Conservation (phyloP, 305 asterid species). For the Rubia occidens region DNA sequence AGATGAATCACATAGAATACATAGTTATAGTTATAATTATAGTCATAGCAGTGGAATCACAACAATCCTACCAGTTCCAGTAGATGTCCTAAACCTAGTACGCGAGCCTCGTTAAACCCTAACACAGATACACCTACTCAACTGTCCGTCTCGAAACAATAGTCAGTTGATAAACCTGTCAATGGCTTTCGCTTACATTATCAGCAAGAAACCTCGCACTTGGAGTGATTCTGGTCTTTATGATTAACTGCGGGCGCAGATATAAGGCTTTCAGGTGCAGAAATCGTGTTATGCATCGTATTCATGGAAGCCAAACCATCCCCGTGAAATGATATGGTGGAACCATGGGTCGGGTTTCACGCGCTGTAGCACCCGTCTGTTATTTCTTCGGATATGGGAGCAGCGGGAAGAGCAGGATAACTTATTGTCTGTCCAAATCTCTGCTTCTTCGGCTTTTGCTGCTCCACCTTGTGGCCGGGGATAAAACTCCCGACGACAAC, state of each 20-base stretch:
- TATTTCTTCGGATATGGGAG: slow-evolving; percentile 39
- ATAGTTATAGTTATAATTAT: background rate
- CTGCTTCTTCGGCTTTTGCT: slow-evolving; percentile 59
- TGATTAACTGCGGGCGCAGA: slow-evolving; percentile 40
- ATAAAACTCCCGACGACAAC: slow-evolving; percentile 77
- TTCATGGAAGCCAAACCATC: slow-evolving; percentile 37
- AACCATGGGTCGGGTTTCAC: slow-evolving; percentile 32
- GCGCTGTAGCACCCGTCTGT: slow-evolving; percentile 28
- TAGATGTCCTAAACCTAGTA: slow-evolving; percentile 16
- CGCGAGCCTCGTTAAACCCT: slow-evolving; percentile 15
- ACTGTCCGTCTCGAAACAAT: slow-evolving; percentile 14
- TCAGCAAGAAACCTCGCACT: slow-evolving; percentile 26
- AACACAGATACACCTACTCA: slow-evolving; percentile 13
- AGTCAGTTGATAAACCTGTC: slow-evolving; percentile 9
- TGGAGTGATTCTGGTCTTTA: slow-evolving; percentile 41
- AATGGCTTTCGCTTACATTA: slow-evolving; percentile 8
- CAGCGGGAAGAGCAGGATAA: slow-evolving; percentile 35
- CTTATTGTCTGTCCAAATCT: slow-evolving; percentile 48
- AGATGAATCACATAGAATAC: background rate
- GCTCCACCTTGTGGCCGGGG: slow-evolving; percentile 44
- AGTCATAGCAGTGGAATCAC: background rate
- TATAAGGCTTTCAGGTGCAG: slow-evolving; percentile 33
- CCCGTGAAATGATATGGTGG: slow-evolving; percentile 44
- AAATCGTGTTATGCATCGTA: slow-evolving; percentile 32
- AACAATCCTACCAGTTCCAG: slow-evolving; percentile 12